These are phyloP conservation scores for Domatiomyces globalis DNA, from an alignment of 2,329 filamentous ascomycete species.

Conservation along the genomic window DNA sequence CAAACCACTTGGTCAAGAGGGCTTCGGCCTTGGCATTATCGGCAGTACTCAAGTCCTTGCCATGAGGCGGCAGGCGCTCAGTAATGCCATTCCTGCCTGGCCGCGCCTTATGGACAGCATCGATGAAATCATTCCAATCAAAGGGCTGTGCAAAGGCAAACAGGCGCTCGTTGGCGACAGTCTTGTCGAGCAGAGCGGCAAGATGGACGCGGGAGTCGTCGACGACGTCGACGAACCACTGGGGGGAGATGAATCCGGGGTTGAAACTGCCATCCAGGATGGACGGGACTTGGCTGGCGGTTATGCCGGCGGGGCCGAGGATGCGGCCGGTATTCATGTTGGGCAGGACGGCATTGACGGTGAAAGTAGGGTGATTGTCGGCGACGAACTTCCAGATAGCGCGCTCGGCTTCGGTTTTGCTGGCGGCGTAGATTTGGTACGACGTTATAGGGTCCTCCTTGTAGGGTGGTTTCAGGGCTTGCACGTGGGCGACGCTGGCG, in stretches of 20 bases:
- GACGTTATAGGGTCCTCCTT: slow-evolving; percentile 14
- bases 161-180: slow-evolving; percentile 36
- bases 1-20: slow-evolving; percentile 9
- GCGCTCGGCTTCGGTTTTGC: slow-evolving; percentile 28
- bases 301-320: slow-evolving; percentile 7
- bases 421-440: slow-evolving; percentile 26
- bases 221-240: slow-evolving; percentile 26
- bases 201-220: slow-evolving; percentile 41
- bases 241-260: slow-evolving; percentile 1
- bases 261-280: slow-evolving; percentile 19
- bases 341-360: slow-evolving; percentile 18
- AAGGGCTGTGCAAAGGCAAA: slow-evolving; percentile 39
- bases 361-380: slow-evolving; percentile 19
- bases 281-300: slow-evolving; percentile 20
- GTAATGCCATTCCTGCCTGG: slow-evolving; percentile 3
- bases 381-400: slow-evolving; percentile 27
- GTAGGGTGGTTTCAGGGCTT: slow-evolving; percentile 27
- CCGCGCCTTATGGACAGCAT: slow-evolving; percentile 24
- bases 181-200: slow-evolving; percentile 34
- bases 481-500: slow-evolving; percentile 18
- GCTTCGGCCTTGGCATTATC: slow-evolving; percentile 8
- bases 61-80: slow-evolving; percentile 15
- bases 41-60: slow-evolving; percentile 10
- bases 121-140: slow-evolving; percentile 32
- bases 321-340: slow-evolving; percentile 10